Evolutionary conservation across 1,139 yeast species (phyloP).

Genomic region (Taphrina confusa): DNA sequence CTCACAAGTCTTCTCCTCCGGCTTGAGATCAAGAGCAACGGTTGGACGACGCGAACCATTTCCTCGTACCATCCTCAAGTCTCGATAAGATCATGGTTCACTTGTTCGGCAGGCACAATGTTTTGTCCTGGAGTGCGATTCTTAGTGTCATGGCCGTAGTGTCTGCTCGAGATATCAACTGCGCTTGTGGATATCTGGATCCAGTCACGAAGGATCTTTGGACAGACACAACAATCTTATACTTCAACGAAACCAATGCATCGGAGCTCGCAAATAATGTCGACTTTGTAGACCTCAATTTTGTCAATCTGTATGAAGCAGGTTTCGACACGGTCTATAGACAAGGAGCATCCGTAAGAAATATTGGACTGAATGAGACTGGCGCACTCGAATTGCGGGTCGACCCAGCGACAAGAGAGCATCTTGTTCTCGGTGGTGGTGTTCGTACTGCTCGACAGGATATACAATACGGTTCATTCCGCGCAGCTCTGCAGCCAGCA

Average conservation of each 20-base stretch:
- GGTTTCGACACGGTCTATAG: slow-evolving; percentile 19
- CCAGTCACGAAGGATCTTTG: slow-evolving; percentile 27
- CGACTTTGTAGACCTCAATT: slow-evolving; percentile 19
- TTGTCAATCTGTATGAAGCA: slow-evolving; percentile 15
- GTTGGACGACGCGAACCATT: no score
- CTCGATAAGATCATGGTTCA: slow-evolving; percentile 3
- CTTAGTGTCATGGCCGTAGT: background rate
- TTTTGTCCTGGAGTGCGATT: background rate
- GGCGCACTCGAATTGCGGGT: slow-evolving; percentile 20
- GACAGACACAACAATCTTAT: slow-evolving; percentile 30
- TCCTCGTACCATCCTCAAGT: no score
- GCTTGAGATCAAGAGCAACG: no score
- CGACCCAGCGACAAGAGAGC: slow-evolving; percentile 15
- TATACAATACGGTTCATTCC: slow-evolving; percentile 30
- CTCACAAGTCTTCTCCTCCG: no score
- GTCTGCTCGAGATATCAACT: slow-evolving; percentile 18
- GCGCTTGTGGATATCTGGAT: slow-evolving; percentile 31
- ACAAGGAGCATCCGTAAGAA: slow-evolving; percentile 16
- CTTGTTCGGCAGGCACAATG: background rate
- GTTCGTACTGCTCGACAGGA: slow-evolving; percentile 33
- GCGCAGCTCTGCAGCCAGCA: slow-evolving; percentile 27
- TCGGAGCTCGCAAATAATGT: slow-evolving; percentile 1
- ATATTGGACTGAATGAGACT: slow-evolving; percentile 12
- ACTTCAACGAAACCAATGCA: slow-evolving; percentile 32
- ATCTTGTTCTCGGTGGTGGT: slow-evolving; percentile 28